Base-by-base conservation (phyloP, 139 green algal genomes). In the Eudorina sp. region DNA sequence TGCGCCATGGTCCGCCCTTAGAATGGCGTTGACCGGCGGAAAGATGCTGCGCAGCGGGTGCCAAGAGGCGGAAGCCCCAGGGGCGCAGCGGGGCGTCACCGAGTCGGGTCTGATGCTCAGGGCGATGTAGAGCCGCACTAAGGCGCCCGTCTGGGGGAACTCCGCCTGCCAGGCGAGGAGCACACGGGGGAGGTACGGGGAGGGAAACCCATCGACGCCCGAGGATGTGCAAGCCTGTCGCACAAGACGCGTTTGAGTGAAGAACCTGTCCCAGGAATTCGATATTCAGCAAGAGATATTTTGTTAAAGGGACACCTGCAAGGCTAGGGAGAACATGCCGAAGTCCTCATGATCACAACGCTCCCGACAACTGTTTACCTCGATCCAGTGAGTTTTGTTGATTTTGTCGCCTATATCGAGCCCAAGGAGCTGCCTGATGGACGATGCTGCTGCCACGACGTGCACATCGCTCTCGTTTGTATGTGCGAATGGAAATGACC, bases 361-460 rank as follows among this genome's bases (percentile, higher is more conserved):
- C 48, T 13, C 55, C 18, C 29, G 18, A 19, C 55, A 19, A 19
- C 14, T 66, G 18, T 66, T 41, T 81, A 85, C 78, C 78, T 85
- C 78, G 1, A 85, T n/a, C 78, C 78, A 85, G 29, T 85, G 40
- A 5, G 38, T 21, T 40, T 40, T 53, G 55, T 40, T 74, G 23
- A 85, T 85, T 9, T 43, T 74, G 40, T 85, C 78, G 11, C 78
- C 78, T 19, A 85, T 85, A 41, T 85, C 78, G 1, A 85, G 27
- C 8, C 78, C 78, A 31, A 85, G 58, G 3, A 85, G 41, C 23
- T 84, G 77, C 77, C 62, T 45, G 0, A 70, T 13, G 16, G 55
- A 55, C 31, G 78, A 72, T 13, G 78, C 40, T 46, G 78, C 78
- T 18, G 78, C 78, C 27, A 74, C 78, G n/a, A 85, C 78, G 40